Evolutionary conservation across 2,329 filamentous ascomycete species (phyloP).

Genomic region (Chrysoporthe austroafricana): DNA sequence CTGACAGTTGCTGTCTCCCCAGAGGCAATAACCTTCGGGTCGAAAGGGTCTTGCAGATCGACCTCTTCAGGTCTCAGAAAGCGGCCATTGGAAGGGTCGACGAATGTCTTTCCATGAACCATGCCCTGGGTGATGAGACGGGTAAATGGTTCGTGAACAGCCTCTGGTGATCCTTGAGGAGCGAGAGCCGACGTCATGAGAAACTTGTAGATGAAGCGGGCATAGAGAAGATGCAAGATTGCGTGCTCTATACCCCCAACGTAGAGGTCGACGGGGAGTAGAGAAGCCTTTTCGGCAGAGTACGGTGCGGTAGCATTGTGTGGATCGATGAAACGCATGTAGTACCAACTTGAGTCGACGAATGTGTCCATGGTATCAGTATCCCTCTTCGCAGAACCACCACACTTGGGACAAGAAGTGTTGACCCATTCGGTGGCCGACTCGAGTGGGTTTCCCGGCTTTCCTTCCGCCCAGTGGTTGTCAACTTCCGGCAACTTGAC

Average conservation of each 20-base stretch:
- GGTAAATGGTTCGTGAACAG: constrained; percentile 74
- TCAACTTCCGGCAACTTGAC: constrained; percentile 74
- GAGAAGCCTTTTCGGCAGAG: constrained; percentile 57
- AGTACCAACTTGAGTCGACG: constrained; percentile 95
- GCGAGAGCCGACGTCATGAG: constrained; percentile 61
- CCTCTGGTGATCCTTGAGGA: constrained; percentile 41
- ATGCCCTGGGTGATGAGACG: constrained; percentile 87
- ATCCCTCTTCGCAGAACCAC: constrained; percentile 72
- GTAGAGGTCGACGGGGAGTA: constrained; percentile 83
- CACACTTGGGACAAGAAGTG: constrained; percentile 75
- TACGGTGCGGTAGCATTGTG: constrained; percentile 66
- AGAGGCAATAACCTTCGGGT: constrained; percentile 65
- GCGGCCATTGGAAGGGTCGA: constrained; percentile 72
- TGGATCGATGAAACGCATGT: constrained; percentile 76
- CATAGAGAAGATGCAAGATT: constrained; percentile 86
- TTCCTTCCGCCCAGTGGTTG: constrained; percentile 68
- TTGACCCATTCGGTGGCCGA: constrained; percentile 74
- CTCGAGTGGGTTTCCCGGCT: constrained; percentile 77
- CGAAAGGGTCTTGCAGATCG: constrained; percentile 59
- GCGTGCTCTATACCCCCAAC: constrained; percentile 89
- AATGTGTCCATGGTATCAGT: constrained; percentile 98
- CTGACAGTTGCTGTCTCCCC: constrained; percentile 63
- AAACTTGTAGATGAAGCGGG: constrained; percentile 90
- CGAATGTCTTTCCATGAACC: constrained; percentile 87
- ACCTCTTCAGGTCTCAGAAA: constrained; percentile 80